These are phyloP conservation scores for Lumnitzera littorea DNA, from an alignment of 345 rosid species.

Conservation along the genomic window DNA sequence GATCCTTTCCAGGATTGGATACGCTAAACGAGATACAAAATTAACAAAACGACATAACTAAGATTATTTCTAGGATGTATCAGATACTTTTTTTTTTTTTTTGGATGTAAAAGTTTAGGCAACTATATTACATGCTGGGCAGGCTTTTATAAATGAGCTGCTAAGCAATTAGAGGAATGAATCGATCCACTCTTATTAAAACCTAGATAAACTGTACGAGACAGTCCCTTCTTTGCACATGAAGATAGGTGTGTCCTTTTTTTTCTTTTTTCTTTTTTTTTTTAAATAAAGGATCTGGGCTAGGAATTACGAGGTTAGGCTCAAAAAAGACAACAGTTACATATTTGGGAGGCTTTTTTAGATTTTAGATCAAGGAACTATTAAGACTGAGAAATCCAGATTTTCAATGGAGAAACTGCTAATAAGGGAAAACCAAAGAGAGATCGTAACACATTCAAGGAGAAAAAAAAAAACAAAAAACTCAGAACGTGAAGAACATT, in stretches of 20 bases:
- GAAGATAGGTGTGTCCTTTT: too few species aligned
- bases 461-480: too few species aligned
- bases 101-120: neutral
- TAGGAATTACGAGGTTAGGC: too few species aligned
- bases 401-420: too few species aligned
- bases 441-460: neutral
- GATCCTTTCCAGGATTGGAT: constrained; percentile 39
- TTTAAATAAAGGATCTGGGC: neutral
- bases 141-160: constrained; percentile 42
- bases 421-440: neutral
- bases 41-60: neutral
- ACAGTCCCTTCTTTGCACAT: too few species aligned
- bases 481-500: too few species aligned
- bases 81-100: constrained; percentile 15
- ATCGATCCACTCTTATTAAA: constrained; percentile 26
- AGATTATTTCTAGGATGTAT: neutral
- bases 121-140: constrained; percentile 38
- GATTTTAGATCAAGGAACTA: too few species aligned
- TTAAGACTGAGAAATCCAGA: too few species aligned
- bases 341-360: too few species aligned
- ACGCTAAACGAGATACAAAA: neutral
- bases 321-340: too few species aligned
- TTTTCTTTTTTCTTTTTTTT: constrained; percentile 3
- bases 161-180: constrained; percentile 31
- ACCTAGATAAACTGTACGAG: neutral